These are phyloP conservation scores for Corymbia maculata DNA, from an alignment of 345 rosid genomes.

Conservation along the genomic window DNA sequence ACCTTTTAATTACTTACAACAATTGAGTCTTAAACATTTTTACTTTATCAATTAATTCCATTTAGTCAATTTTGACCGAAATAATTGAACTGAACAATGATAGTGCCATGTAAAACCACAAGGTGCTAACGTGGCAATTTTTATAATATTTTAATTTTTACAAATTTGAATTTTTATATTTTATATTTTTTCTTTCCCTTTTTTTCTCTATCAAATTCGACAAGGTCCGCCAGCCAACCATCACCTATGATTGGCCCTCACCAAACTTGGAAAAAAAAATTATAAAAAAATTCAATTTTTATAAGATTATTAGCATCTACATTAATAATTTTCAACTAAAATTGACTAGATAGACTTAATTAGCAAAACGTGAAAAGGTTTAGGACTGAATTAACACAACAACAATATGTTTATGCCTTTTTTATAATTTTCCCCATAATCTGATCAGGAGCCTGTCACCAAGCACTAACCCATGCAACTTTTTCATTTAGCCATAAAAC, in stretches of 20 bases:
- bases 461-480: background rate
- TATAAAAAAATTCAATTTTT: accelerated
- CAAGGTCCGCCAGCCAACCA: no score
- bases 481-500: no score
- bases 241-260: accelerated
- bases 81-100: accelerated
- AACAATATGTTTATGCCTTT: no score
- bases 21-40: accelerated
- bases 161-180: no score
- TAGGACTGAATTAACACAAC: accelerated
- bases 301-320: accelerated
- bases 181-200: no score
- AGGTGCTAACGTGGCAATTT: accelerated
- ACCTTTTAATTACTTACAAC: no score
- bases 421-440: background rate
- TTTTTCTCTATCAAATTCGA: no score
- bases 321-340: accelerated
- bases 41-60: no score
- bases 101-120: accelerated
- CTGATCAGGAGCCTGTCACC: background rate
- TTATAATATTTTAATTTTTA: no score
- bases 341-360: accelerated
- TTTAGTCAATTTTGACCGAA: accelerated
- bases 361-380: no score
- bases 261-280: background rate